Conservation (phyloP, 257 asterid genomes). For the Salvia hispanica region DNA sequence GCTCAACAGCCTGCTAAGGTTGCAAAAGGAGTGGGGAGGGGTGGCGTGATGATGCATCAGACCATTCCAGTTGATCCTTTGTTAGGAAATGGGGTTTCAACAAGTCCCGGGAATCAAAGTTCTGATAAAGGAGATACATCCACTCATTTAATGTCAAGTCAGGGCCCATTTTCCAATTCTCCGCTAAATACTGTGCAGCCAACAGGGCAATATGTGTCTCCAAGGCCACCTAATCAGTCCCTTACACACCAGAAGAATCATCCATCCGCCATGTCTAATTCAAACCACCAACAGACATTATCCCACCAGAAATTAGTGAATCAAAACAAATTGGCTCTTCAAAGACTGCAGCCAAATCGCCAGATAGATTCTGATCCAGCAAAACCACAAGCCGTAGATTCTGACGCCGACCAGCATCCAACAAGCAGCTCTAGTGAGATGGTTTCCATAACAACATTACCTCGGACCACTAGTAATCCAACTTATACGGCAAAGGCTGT, state of each 20-base stretch:
- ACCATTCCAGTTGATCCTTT: constrained; percentile 57
- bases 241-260: constrained; percentile 58
- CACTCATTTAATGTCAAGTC: constrained; percentile 49
- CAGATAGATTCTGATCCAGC: constrained; percentile 47
- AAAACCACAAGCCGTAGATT: constrained; percentile 51
- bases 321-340: constrained; percentile 52
- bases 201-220: constrained; percentile 46
- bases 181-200: constrained; percentile 43
- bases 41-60: constrained; percentile 56
- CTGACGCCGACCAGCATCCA: constrained; percentile 50
- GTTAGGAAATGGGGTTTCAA: constrained; percentile 55
- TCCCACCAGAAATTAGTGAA: constrained; percentile 52
- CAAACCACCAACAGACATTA: constrained; percentile 50
- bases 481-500: constrained; percentile 19
- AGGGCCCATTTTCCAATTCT: constrained; percentile 53
- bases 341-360: constrained; percentile 56
- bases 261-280: constrained; percentile 48
- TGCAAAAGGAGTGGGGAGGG: constrained; percentile 74
- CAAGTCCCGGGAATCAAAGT: constrained; percentile 48
- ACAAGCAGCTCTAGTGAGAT: constrained; percentile 52
- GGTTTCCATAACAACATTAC: constrained; percentile 33
- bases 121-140: constrained; percentile 44
- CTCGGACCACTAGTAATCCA: constrained; percentile 41
- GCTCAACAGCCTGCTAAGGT: constrained; percentile 66
- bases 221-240: constrained; percentile 55